Percentiles rank a stretch among this genome's conserved stretches.
phyloP scores from a whole-genome alignment of 2,329 filamentous ascomycete species.

The Neofusicoccum cordaticola region DNA sequence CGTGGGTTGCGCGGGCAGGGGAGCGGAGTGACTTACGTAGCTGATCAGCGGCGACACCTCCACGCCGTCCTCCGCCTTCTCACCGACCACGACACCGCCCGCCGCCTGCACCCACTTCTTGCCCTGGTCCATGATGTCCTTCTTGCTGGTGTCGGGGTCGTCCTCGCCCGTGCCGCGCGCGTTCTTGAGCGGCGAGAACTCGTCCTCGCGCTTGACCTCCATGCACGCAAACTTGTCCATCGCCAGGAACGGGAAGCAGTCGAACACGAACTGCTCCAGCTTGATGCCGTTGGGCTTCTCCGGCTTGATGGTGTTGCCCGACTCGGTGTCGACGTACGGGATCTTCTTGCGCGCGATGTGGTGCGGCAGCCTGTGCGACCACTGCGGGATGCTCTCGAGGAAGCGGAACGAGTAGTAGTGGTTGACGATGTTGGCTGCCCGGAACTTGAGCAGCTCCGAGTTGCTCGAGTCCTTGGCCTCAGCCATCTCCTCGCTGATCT shows the following conservation, averaged over 20 bases:
- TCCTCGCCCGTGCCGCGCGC: conserved; percentile 75
- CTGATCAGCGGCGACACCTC: conserved; percentile 92
- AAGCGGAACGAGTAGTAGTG: conserved; percentile 98
- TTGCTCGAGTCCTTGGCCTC: conserved; percentile 84
- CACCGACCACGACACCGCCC: conserved; percentile 70
- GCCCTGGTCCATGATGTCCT: conserved; percentile 86
- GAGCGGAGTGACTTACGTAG: conserved; percentile 69
- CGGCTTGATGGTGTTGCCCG: conserved; percentile 80
- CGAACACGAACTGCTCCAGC: conserved; percentile 98
- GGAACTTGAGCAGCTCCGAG: conserved; percentile 82
- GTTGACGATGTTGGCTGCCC: conserved; percentile 98
- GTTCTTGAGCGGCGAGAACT: conserved; percentile 98
- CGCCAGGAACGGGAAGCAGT: conserved; percentile 87
- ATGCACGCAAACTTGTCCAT: conserved; percentile 91
- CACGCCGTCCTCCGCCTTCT: conserved; percentile 63
- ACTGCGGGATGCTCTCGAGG: conserved; percentile 83
- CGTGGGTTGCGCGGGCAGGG: neutral
- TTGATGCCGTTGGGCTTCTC: conserved; percentile 97
- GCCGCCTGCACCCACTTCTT: conserved; percentile 79
- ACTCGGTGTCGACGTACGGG: conserved; percentile 72
- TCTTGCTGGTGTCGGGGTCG: conserved; percentile 87
- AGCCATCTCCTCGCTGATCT: conserved; percentile 86
- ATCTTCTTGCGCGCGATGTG: conserved; percentile 99
- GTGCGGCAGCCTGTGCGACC: conserved; percentile 83
- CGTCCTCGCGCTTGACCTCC: conserved; percentile 94